Conservation (phyloP, 2,329 filamentous ascomycete species). For the Xylariaceae sp. region DNA sequence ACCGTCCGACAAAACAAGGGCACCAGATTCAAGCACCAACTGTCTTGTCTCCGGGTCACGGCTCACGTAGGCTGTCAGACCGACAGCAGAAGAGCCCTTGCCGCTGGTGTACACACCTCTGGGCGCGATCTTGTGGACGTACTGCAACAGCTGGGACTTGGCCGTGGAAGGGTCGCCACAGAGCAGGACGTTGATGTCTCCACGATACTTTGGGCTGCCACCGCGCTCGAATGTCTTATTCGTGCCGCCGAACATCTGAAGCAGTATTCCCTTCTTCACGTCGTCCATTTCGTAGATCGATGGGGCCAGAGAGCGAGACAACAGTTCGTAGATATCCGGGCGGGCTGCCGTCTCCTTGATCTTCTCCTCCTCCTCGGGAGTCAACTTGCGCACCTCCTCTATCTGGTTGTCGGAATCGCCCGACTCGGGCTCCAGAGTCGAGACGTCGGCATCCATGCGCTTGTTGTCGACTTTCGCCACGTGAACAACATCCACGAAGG, state of each 20-base stretch:
- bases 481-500: slow-evolving; percentile 90
- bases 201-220: slow-evolving; percentile 89
- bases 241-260: slow-evolving; percentile 94
- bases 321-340: slow-evolving; percentile 85
- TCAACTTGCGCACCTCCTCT: slow-evolving; percentile 78
- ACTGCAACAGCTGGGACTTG: slow-evolving; percentile 90
- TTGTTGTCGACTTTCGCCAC: slow-evolving; percentile 96
- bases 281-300: slow-evolving; percentile 98
- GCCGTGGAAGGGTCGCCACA: slow-evolving; percentile 96
- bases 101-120: slow-evolving; percentile 78
- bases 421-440: slow-evolving; percentile 77
- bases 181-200: slow-evolving; percentile 94
- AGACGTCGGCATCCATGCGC: slow-evolving; percentile 83
- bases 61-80: slow-evolving; percentile 76
- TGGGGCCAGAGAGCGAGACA: slow-evolving; percentile 84
- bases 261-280: slow-evolving; percentile 94
- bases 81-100: slow-evolving; percentile 74
- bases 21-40: slow-evolving; percentile 74
- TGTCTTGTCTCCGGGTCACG: slow-evolving; percentile 75
- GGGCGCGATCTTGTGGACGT: slow-evolving; percentile 96
- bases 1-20: slow-evolving; percentile 72
- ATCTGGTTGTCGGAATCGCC: slow-evolving; percentile 67
- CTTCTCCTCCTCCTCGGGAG: slow-evolving; percentile 79
- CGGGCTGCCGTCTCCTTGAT: slow-evolving; percentile 77
- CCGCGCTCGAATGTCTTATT: slow-evolving; percentile 98